Evolutionary conservation across 2,329 filamentous ascomycete genomes (phyloP).

Genomic region (Colletotrichum lindemuthianum): DNA sequence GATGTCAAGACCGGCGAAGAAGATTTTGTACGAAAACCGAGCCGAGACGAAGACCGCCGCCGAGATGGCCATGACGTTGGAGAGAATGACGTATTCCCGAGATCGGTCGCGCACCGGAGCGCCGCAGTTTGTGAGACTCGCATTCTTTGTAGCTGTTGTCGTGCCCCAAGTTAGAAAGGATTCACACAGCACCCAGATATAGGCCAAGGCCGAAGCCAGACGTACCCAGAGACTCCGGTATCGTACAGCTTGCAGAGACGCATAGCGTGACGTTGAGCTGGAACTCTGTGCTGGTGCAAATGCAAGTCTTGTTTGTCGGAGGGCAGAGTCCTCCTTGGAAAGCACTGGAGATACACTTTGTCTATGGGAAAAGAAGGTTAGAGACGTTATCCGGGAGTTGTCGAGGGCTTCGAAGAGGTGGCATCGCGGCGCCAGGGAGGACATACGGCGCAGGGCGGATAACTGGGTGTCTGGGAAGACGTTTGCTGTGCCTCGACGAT

Average conservation of each 20-base stretch:
- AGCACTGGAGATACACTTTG: conserved; percentile 30
- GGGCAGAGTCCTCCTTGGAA: conserved; percentile 35
- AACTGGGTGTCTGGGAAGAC: conserved; percentile 15
- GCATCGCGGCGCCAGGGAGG: background rate
- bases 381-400: conserved; percentile 2
- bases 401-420: background rate
- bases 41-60: conserved; percentile 48
- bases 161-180: too few species aligned
- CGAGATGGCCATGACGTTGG: conserved; percentile 45
- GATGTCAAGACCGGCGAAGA: conserved; percentile 44
- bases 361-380: conserved; percentile 6
- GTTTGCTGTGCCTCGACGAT: conserved; percentile 18
- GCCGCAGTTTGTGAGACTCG: conserved; percentile 41
- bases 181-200: too few species aligned
- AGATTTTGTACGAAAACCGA: conserved; percentile 49
- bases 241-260: conserved; percentile 37
- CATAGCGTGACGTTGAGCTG: conserved; percentile 38
- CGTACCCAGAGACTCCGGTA: conserved; percentile 38
- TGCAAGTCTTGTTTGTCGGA: conserved; percentile 38
- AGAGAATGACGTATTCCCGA: conserved; percentile 45
- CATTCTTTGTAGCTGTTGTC: conserved; percentile 38
- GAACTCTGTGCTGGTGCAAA: conserved; percentile 37
- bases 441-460: conserved; percentile 36
- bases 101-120: conserved; percentile 42
- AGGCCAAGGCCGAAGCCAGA: background rate